These are phyloP conservation scores for Hibiscus syriacus DNA, from an alignment of 345 rosid genomes.

Conservation along the genomic window DNA sequence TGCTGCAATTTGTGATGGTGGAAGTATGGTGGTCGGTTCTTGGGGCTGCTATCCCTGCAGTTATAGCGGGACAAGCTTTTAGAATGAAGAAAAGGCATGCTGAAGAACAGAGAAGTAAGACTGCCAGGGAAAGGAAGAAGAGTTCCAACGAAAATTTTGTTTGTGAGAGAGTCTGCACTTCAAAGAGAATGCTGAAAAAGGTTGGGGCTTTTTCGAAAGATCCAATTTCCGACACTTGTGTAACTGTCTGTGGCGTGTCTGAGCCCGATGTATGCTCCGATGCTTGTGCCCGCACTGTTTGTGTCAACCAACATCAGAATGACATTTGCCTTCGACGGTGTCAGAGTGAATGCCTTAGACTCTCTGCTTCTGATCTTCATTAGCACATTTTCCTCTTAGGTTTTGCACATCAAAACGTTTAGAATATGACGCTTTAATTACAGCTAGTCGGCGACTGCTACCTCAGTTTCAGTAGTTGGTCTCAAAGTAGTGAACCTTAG, in stretches of 20 bases:
- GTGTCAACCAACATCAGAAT: neutral
- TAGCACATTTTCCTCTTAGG: neutral
- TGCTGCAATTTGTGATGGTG: conserved; percentile 35
- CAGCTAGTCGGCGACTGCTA: neutral
- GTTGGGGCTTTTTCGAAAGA: conserved; percentile 79
- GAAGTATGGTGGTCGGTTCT: conserved; percentile 70
- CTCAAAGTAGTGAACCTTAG: neutral
- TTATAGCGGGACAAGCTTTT: conserved; percentile 57
- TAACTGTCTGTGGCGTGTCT: neutral
- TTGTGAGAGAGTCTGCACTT: conserved; percentile 85
- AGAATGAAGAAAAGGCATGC: conserved; percentile 54
- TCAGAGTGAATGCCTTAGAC: neutral
- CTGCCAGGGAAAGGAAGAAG: conserved; percentile 68
- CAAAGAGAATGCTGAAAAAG: conserved; percentile 79
- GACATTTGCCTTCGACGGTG: neutral
- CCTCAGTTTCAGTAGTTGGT: neutral
- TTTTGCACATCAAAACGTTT: neutral
- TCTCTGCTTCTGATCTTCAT: neutral
- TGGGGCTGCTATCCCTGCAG: conserved; percentile 68
- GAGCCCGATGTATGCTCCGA: neutral
- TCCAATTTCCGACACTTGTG: conserved; percentile 68
- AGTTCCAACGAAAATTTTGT: conserved; percentile 75
- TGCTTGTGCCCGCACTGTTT: neutral
- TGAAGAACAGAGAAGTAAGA: conserved; percentile 63
- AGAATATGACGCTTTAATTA: neutral